Conservation (phyloP, 2,329 filamentous ascomycete genomes). For the Xylaria sp. region DNA sequence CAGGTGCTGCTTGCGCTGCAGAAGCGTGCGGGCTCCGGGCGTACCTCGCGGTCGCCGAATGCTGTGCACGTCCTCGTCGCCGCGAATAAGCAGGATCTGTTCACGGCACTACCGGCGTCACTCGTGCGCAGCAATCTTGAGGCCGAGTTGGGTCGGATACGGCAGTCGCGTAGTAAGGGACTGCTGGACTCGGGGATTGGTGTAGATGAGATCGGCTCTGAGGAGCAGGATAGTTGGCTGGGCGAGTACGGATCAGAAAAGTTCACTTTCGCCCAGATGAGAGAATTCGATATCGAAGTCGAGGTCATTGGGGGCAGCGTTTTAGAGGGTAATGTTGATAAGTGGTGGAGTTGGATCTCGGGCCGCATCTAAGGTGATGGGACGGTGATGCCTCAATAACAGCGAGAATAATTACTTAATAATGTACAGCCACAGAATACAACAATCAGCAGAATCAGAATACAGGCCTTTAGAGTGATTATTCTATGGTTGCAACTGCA, state of each 20-base stretch:
- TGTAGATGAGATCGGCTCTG: slow-evolving; percentile 67
- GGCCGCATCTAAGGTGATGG: slow-evolving; percentile 70
- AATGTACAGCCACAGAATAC: slow-evolving; percentile 16
- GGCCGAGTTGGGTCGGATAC: slow-evolving; percentile 81
- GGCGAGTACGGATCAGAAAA: slow-evolving; percentile 81
- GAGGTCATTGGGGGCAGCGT: slow-evolving; percentile 82
- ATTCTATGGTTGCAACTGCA: neutral
- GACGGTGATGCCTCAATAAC: neutral
- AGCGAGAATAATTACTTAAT: slow-evolving; percentile 24
- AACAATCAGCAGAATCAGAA: slow-evolving; percentile 8
- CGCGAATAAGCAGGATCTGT: slow-evolving; percentile 95
- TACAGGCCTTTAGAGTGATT: neutral
- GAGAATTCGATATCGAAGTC: slow-evolving; percentile 83
- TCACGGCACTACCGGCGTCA: slow-evolving; percentile 85
- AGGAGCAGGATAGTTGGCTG: slow-evolving; percentile 85
- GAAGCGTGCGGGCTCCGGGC: slow-evolving; percentile 70
- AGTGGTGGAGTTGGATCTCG: slow-evolving; percentile 93
- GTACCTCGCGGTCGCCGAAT: slow-evolving; percentile 66
- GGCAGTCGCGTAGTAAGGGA: slow-evolving; percentile 80
- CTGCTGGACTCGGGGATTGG: slow-evolving; percentile 84
- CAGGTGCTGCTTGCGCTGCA: slow-evolving; percentile 88
- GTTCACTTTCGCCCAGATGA: slow-evolving; percentile 85
- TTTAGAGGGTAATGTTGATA: slow-evolving; percentile 74
- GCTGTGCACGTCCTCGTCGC: slow-evolving; percentile 82
- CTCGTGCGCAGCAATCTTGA: slow-evolving; percentile 82